A percentile compares a stretch with the other conserved stretches of the same genome.
Evolutionary conservation across 352 stramenopile genomes (phyloP).

Genomic region (Globisporangium perplexum): DNA sequence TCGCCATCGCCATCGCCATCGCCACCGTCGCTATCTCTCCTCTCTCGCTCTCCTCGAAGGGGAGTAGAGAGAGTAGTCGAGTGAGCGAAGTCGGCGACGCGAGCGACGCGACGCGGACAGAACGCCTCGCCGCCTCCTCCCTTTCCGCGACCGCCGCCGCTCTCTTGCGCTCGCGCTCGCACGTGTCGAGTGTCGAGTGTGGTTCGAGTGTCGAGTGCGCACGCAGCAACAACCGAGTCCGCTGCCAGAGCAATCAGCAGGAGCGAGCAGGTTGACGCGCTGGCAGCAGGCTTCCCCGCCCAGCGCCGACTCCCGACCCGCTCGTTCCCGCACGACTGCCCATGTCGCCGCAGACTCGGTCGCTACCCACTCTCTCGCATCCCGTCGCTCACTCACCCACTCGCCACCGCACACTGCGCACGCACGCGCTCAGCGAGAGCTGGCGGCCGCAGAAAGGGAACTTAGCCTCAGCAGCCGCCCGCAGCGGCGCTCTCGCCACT

Average conservation of each 20-base stretch:
- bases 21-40: background rate
- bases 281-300: background rate
- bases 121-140: slow-evolving; percentile 13
- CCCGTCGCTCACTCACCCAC: too few species aligned
- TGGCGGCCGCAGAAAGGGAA: slow-evolving; percentile 27
- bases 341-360: slow-evolving; percentile 2
- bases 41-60: background rate
- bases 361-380: background rate
- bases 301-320: background rate
- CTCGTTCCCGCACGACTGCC: background rate
- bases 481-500: slow-evolving; percentile 90
- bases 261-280: background rate
- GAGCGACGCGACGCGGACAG: slow-evolving; percentile 4
- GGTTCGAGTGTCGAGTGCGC: too few species aligned
- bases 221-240: slow-evolving; percentile 10
- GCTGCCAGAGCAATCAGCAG: background rate
- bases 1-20: background rate
- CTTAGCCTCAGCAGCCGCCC: slow-evolving; percentile 94
- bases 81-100: background rate
- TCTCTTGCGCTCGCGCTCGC: background rate
- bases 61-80: background rate
- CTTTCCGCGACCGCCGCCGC: slow-evolving; percentile 7
- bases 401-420: background rate
- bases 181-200: background rate
- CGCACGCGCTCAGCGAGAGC: background rate